Evolutionary conservation across 371 early-diverging fungal species (phyloP).

Genomic region (Mortierella sp.): DNA sequence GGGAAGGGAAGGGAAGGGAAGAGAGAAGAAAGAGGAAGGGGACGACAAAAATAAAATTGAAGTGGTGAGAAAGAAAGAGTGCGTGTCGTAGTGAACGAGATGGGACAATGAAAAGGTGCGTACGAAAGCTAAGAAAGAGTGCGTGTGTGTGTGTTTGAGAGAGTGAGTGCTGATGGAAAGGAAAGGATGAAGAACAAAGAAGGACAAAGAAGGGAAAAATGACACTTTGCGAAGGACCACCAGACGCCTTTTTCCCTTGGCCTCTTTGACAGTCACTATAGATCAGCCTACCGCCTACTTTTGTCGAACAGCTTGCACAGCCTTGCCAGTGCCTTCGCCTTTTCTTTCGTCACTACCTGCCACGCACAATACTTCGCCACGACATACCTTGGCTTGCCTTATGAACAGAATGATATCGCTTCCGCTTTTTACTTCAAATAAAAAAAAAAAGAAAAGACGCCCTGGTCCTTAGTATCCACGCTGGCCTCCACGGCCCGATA

Average conservation of each 20-base stretch:
- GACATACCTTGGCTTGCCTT: neutral
- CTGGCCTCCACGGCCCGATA: slow-evolving; percentile 14
- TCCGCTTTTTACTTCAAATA: slow-evolving; percentile 1
- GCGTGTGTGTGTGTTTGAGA: neutral
- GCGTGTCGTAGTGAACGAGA: neutral
- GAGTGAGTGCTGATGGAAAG: neutral
- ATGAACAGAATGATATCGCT: neutral
- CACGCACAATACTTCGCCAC: neutral
- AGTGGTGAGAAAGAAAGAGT: neutral
- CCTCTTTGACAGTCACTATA: neutral
- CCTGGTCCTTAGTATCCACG: slow-evolving; percentile 12
- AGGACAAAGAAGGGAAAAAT: neutral
- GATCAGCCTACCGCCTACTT: no score
- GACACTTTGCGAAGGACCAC: neutral
- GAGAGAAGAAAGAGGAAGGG: neutral
- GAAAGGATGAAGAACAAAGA: neutral
- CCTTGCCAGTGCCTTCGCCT: neutral
- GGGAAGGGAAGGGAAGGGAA: neutral
- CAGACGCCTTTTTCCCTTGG: neutral
- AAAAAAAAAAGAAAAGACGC: neutral
- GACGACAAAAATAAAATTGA: neutral
- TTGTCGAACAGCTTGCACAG: no score
- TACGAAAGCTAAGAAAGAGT: neutral
- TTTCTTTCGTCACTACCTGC: neutral
- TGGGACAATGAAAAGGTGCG: neutral